Evolutionary conservation across 2,329 filamentous ascomycete genomes (phyloP).

Genomic region (Arthrinium phaeospermum): DNA sequence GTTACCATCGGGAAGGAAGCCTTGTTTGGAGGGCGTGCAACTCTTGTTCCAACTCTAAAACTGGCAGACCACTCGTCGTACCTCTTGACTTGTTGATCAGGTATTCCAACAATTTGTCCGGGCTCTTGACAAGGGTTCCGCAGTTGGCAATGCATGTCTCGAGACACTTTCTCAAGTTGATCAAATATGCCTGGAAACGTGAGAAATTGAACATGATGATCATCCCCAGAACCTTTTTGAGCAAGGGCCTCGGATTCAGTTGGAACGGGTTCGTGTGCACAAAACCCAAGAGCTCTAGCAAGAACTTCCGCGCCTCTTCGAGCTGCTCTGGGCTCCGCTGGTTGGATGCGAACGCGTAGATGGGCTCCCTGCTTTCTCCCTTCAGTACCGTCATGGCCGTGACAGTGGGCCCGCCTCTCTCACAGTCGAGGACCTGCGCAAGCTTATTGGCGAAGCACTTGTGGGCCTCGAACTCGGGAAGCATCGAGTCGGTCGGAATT

Average conservation of each 20-base stretch:
- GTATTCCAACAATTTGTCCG: background rate
- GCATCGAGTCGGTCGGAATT: constrained; percentile 18
- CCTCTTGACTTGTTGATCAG: too few species aligned
- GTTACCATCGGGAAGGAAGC: constrained; percentile 17
- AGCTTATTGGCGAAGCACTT: constrained; percentile 23
- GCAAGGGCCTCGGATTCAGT: constrained; percentile 10
- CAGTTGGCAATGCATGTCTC: constrained; percentile 20
- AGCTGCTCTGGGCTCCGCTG: background rate
- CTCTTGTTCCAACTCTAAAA: constrained; percentile 16
- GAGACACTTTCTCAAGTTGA: constrained; percentile 9
- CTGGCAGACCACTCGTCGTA: background rate
- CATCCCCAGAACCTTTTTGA: constrained; percentile 19
- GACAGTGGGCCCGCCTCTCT: constrained; percentile 20
- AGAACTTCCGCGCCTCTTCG: background rate
- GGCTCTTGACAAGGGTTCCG: background rate
- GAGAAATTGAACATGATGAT: constrained; percentile 18
- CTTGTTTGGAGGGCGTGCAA: background rate
- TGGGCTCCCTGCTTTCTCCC: background rate
- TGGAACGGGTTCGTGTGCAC: constrained; percentile 6
- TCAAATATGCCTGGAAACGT: constrained; percentile 21
- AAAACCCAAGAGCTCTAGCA: constrained; percentile 13
- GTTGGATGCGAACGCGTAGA: constrained; percentile 23
- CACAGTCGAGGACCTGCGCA: constrained; percentile 21
- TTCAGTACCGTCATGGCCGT: constrained; percentile 19
- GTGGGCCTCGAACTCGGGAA: background rate